Conservation (phyloP, 192 early-diverging fungal species). For the Coemansia sp. region DNA sequence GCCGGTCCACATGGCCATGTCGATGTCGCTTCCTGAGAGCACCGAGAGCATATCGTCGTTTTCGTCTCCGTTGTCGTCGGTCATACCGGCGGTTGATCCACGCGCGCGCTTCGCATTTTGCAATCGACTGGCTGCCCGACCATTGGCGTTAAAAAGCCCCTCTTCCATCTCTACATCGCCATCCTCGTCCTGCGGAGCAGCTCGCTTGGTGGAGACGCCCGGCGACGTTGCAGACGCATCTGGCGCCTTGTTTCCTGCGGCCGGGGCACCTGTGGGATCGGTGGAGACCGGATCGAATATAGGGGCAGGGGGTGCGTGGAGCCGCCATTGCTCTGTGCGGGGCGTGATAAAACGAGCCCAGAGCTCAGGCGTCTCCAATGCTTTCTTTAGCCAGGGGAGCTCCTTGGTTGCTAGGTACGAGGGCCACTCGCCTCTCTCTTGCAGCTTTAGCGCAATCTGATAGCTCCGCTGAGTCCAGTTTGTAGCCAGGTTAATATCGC, state of each 20-base stretch:
- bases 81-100: constrained; percentile 3
- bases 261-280: background rate
- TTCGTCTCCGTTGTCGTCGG: constrained; percentile 14
- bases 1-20: constrained; percentile 38
- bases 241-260: background rate
- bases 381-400: constrained; percentile 33
- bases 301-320: constrained; percentile 27
- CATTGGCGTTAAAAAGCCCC: too few species aligned
- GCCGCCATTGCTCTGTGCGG: constrained; percentile 45
- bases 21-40: constrained; percentile 43
- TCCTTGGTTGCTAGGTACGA: constrained; percentile 35
- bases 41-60: constrained; percentile 46
- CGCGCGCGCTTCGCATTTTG: constrained; percentile 24
- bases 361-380: constrained; percentile 37
- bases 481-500: constrained; percentile 5
- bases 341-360: constrained; percentile 53
- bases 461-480: constrained; percentile 41
- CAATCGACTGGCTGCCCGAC: background rate
- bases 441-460: constrained; percentile 40
- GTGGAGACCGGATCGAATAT: constrained; percentile 19
- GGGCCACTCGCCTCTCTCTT: constrained; percentile 34
- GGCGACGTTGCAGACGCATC: background rate
- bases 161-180: background rate
- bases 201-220: constrained; percentile 16
- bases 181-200: constrained; percentile 10